Evolutionary conservation across 75 land plant genomes (phyloP).

Genomic region (Sequoiadendron giganteum): DNA sequence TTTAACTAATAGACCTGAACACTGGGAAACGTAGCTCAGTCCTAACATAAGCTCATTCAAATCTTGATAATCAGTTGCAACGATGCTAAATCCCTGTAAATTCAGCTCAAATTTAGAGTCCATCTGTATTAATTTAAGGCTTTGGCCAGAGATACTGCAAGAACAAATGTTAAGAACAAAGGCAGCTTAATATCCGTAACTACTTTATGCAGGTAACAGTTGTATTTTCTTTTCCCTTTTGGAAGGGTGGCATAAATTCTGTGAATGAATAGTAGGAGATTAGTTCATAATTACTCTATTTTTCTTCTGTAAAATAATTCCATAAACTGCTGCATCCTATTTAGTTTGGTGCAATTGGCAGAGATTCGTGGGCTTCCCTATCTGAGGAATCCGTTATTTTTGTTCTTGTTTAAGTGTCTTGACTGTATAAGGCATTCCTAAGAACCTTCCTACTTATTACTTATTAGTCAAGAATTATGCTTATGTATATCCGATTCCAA

Average conservation of each 20-base stretch:
- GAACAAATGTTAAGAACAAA: background rate
- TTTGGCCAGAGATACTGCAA: background rate
- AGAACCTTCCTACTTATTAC: background rate
- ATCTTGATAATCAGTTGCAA: background rate
- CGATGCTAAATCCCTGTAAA: background rate
- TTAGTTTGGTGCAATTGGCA: background rate
- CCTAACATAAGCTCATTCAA: background rate
- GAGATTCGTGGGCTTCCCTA: background rate
- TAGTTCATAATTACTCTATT: background rate
- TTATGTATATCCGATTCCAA: conserved; percentile 6
- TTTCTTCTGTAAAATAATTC: background rate
- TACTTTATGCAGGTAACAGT: background rate
- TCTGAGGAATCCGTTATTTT: background rate
- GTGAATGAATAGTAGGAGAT: background rate
- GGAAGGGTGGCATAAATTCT: background rate
- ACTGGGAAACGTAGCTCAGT: background rate
- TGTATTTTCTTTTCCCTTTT: background rate
- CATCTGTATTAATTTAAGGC: background rate
- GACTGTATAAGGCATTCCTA: background rate
- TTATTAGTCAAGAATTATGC: background rate
- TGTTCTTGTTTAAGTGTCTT: background rate
- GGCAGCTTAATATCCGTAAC: background rate
- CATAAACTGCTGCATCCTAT: background rate
- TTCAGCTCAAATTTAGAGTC: background rate
- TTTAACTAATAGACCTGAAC: background rate